Base-by-base conservation (phyloP, 768 basidiomycete genomes). In the Piloderma croceum region DNA sequence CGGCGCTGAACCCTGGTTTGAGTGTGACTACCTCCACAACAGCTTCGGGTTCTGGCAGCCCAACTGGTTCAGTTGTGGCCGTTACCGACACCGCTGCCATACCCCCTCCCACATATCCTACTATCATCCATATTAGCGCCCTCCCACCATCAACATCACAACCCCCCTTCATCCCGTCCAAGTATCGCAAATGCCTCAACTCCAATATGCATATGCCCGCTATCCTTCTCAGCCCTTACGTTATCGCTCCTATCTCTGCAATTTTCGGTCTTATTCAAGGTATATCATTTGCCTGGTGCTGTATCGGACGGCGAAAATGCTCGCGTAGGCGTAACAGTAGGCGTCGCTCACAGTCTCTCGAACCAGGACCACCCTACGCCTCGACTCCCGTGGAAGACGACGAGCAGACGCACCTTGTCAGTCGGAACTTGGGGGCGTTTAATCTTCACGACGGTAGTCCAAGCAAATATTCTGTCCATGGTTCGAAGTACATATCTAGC, bases 51-150 rank as follows among this genome's bases (percentile, higher is more conserved):
- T n/a, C n/a, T n/a, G n/a, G n/a, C n/a, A n/a, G n/a, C n/a, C n/a
- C n/a, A n/a, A n/a, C n/a, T n/a, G n/a, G n/a, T n/a, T n/a, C n/a
- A n/a, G 36, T 34, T 6, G 13, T 42, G 1, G n/a, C 27, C 20
- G 11, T 41, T 41, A 21, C 25, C 3, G 19, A 41, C 7, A 20
- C 39, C 11, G 34, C 54, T 7, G 43, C 48, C 23, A 38, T 48
- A 24, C 39, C 50, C 20, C 17, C 48, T 24, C 24, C 42, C 17
- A 23, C 43, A 23, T 32, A 38, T 27, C 12, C 32, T 11, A 18
- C 58, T 13, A 36, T 70, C 3, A 49, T 68, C 18, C 58, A 59
- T 15, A 63, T 68, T 39, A 62, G 61, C 20, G 55, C 63, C 24
- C 50, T 61, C 18, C 58, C 60, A 12, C 60, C 63, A 4, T 24